Base-by-base conservation (phyloP, 2,329 filamentous ascomycete genomes). In the Sclerotinia subarctica region DNA sequence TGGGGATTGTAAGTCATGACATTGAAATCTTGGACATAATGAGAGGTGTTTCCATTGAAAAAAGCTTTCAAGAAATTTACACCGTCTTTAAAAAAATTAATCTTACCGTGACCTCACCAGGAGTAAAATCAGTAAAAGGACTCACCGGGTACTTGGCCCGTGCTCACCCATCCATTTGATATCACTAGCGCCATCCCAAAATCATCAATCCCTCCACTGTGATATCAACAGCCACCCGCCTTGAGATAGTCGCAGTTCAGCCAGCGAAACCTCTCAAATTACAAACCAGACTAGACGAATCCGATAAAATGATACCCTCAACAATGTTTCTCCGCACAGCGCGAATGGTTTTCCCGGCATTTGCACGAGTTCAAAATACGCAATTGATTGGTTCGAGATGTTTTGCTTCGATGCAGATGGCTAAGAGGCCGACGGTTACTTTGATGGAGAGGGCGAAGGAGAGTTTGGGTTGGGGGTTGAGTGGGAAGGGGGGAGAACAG, bases 401-500 rank as follows among this genome's bases (percentile, higher is more conserved):
- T 57, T 72, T 73, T 10, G 58, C 58, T 35, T 64, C 65, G 15
- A 66, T 73, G 13, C 68, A 53, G 17, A 46, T 58, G 56, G 66
- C 52, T 3, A 66, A 46, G 26, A 69, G 66, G 64, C 69, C 70
- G 42, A 69, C 21, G 32, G 49, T 54, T 59, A 35, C 11, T 59
- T 3, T 46, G 64, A 66, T 26, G 58, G 42, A 63, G 21, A 29
- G 42, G 35, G 54, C 10, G 15, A 46, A 29, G 47, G 46, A 62
- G 32, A 17, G 35, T 32, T 29, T 24, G 21, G 17, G 35, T 29
- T 42, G 42, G 47, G 47, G 47, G 1, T 11, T n/a, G 21, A 49
- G 44, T 49, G 58, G 46, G 6, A 65, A 42, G 46, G 44, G 62
- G 0, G 32, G 17, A 21, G 73, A 70, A 68, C 91, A 94, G 81